Evolutionary conservation across 345 rosid species (phyloP).

Genomic region (Odontarrhena argentea): DNA sequence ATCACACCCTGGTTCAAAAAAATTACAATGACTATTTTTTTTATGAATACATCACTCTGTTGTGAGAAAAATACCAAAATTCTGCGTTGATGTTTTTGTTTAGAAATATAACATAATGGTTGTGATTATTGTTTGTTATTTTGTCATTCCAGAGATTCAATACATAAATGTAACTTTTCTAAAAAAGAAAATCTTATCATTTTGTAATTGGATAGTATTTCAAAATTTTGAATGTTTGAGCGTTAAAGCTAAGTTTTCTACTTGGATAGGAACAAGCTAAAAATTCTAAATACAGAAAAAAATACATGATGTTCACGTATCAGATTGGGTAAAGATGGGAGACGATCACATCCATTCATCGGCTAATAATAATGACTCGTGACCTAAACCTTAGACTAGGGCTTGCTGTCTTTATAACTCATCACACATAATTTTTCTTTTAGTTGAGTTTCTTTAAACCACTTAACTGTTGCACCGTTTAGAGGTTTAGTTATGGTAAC

Average conservation of each 20-base stretch:
- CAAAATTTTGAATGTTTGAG: not conserved
- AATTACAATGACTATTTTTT: not conserved
- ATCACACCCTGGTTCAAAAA: too few species aligned
- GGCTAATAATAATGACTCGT: constrained; percentile 43
- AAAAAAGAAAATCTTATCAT: too few species aligned
- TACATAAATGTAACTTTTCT: too few species aligned
- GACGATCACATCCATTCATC: constrained; percentile 35
- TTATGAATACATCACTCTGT: not conserved
- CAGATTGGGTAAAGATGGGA: constrained; percentile 25
- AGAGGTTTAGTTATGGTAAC: constrained; percentile 4
- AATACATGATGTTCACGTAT: constrained; percentile 10
- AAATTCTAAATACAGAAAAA: constrained; percentile 16
- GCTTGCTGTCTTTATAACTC: constrained; percentile 30
- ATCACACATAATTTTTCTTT: constrained; percentile 6
- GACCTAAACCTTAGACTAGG: constrained; percentile 43
- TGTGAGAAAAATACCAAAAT: not conserved
- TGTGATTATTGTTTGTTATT: too few species aligned
- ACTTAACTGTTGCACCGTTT: constrained; percentile 7
- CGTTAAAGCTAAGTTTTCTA: constrained; percentile 30
- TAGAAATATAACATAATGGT: too few species aligned
- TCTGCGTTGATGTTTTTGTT: too few species aligned
- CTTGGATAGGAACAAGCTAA: constrained; percentile 1
- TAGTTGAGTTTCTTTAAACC: constrained; percentile 5
- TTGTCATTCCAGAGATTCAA: too few species aligned
- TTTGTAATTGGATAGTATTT: not conserved